A percentile compares a stretch with the other conserved stretches of the same genome.
Conservation (phyloP, 2,329 filamentous ascomycete species). For the Bipolaris oryzae region DNA sequence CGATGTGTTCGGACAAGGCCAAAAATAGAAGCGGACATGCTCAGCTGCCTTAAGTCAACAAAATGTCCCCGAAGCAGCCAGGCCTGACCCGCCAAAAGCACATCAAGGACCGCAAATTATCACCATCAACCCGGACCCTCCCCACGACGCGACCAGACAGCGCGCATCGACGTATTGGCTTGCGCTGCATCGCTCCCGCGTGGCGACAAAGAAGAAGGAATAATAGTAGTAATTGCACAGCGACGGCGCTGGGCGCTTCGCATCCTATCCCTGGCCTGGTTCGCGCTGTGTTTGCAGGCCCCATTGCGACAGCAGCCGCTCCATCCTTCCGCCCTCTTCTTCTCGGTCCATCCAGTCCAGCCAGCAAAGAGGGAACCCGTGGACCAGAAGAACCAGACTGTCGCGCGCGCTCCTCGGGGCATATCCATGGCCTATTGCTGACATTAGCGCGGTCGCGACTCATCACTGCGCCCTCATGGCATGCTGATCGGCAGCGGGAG, state of each 20-base stretch:
- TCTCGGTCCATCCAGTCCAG: neutral
- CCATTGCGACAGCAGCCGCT: conserved; percentile 20
- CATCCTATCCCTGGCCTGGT: conserved; percentile 32
- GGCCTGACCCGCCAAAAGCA: conserved; percentile 23
- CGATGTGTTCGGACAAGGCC: conserved; percentile 15
- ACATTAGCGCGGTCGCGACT: conserved; percentile 29
- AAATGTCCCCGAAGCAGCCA: conserved; percentile 36
- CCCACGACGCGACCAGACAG: conserved; percentile 19
- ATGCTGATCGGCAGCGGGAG: conserved; percentile 35
- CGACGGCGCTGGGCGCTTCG: conserved; percentile 38
- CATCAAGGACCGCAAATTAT: conserved; percentile 39
- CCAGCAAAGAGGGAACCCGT: neutral
- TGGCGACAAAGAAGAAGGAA: neutral
- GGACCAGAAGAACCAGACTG: conserved; percentile 4
- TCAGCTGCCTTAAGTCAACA: conserved; percentile 28
- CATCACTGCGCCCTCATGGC: conserved; percentile 35
- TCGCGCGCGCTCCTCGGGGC: conserved; percentile 18
- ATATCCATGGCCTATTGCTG: conserved; percentile 28
- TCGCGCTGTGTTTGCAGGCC: conserved; percentile 28
- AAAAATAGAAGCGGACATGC: conserved; percentile 26
- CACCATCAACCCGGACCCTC: conserved; percentile 18
- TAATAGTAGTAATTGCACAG: conserved; percentile 4
- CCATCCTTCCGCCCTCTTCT: neutral
- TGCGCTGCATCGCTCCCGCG: conserved; percentile 1
- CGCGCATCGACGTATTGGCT: conserved; percentile 18